A percentile compares a stretch with the other conserved stretches of the same genome.
Conservation (phyloP, 2,329 filamentous ascomycete species). For the Penicillium sp. region DNA sequence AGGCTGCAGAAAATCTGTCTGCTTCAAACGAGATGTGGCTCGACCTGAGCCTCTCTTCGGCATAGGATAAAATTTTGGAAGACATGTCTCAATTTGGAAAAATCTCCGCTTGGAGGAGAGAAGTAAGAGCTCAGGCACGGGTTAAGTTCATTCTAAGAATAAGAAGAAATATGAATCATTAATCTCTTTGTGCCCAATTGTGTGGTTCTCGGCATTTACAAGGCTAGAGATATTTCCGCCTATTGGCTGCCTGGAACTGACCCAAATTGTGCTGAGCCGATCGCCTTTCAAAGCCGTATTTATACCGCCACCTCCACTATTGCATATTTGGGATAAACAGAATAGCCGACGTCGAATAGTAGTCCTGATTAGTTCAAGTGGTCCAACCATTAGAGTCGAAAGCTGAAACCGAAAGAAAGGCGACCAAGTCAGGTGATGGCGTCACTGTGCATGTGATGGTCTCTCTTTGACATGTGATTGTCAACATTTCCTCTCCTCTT, state of each 20-base stretch:
- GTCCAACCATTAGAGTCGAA: too few species aligned
- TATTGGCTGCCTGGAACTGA: neutral
- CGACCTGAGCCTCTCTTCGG: neutral
- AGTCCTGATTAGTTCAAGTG: too few species aligned
- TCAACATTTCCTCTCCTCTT: neutral
- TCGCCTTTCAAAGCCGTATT: neutral
- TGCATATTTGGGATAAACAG: neutral
- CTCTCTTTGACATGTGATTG: conserved; percentile 27
- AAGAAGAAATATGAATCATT: too few species aligned
- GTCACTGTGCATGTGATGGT: conserved; percentile 21
- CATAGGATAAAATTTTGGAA: neutral
- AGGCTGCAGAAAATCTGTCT: neutral
- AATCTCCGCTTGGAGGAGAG: neutral
- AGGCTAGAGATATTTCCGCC: too few species aligned
- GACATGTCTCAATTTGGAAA: neutral
- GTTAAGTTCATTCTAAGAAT: neutral
- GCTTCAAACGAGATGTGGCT: neutral
- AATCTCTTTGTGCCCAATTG: too few species aligned
- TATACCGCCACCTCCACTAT: too few species aligned
- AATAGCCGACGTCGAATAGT: neutral
- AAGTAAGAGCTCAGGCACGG: neutral
- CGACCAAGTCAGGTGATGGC: conserved; percentile 13
- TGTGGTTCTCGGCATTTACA: too few species aligned
- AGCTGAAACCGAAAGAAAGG: too few species aligned
- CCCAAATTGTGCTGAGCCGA: neutral